phyloP scores from a whole-genome alignment of 2,329 filamentous ascomycete species.

The Periconia sp. region DNA sequence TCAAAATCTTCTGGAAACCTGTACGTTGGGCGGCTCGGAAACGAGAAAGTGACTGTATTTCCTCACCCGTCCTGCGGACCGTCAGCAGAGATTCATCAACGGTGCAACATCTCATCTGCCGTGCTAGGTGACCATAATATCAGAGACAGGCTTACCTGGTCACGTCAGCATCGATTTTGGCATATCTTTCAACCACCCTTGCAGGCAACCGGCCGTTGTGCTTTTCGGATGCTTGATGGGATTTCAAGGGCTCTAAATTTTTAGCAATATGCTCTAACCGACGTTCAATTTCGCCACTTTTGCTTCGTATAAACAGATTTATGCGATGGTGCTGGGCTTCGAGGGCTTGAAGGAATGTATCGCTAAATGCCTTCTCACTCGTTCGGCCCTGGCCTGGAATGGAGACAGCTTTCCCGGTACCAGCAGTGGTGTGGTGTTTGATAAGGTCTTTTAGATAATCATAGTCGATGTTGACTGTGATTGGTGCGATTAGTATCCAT shows the following conservation, averaged over 20 bases:
- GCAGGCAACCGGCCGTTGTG: constrained; percentile 40
- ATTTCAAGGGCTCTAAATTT: constrained; percentile 38
- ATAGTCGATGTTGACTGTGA: constrained; percentile 81
- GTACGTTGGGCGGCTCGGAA: constrained; percentile 74
- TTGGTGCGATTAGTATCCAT: constrained; percentile 5
- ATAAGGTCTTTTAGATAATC: constrained; percentile 84
- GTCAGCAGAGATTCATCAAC: constrained; percentile 11
- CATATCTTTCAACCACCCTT: constrained; percentile 52
- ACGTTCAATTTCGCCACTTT: constrained; percentile 74
- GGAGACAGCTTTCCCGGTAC: constrained; percentile 68
- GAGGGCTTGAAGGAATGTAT: constrained; percentile 71
- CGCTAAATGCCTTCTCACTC: constrained; percentile 66
- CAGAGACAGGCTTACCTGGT: constrained; percentile 39
- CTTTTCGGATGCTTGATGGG: constrained; percentile 14
- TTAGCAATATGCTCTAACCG: constrained; percentile 56
- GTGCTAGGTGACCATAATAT: no score
- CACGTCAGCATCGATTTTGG: constrained; percentile 54
- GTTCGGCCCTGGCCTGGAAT: constrained; percentile 68
- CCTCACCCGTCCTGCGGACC: constrained; percentile 62
- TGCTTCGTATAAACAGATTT: constrained; percentile 76
- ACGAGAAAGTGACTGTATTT: constrained; percentile 69
- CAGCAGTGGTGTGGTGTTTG: constrained; percentile 74
- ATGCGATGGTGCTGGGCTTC: constrained; percentile 74
- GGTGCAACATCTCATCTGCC: not conserved
- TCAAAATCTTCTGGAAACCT: constrained; percentile 80